Conservation (phyloP, 2,329 filamentous ascomycete genomes). For the Aspergillus fumigatus region DNA sequence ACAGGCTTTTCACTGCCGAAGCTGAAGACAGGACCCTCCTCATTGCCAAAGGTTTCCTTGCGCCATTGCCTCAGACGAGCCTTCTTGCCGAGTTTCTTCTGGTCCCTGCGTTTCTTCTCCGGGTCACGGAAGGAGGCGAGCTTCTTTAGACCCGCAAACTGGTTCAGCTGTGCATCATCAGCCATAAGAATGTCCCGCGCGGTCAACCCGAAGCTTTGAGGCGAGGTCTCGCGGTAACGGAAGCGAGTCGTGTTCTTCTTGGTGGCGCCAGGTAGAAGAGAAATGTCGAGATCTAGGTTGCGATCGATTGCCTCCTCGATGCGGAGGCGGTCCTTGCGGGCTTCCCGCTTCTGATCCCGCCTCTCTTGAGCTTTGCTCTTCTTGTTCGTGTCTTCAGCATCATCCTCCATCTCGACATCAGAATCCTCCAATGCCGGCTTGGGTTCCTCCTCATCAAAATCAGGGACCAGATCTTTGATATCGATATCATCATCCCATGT, state of each 20-base stretch:
- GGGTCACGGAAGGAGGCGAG: slow-evolving; percentile 81
- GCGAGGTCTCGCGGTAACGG: slow-evolving; percentile 91
- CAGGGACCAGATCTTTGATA: slow-evolving; percentile 84
- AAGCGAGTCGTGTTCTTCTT: slow-evolving; percentile 57
- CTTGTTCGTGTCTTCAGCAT: slow-evolving; percentile 39
- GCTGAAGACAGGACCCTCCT: slow-evolving; percentile 45
- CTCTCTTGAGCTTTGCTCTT: slow-evolving; percentile 47
- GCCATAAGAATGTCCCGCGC: slow-evolving; percentile 87
- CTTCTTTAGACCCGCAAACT: slow-evolving; percentile 92
- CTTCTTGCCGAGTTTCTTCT: slow-evolving; percentile 89
- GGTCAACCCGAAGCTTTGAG: slow-evolving; percentile 83
- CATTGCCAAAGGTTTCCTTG: slow-evolving; percentile 61
- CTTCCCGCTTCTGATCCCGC: slow-evolving; percentile 61
- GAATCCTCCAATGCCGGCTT: slow-evolving; percentile 54
- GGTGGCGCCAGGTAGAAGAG: slow-evolving; percentile 52
- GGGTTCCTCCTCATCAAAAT: slow-evolving; percentile 74
- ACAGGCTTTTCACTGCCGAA: slow-evolving; percentile 23
- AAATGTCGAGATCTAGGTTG: slow-evolving; percentile 68
- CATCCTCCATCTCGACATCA: slow-evolving; percentile 47
- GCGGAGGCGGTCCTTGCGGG: slow-evolving; percentile 74
- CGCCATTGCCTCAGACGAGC: slow-evolving; percentile 84
- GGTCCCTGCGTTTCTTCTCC: slow-evolving; percentile 84
- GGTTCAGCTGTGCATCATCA: slow-evolving; percentile 78
- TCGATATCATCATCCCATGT: slow-evolving; percentile 97
- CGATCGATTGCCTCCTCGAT: slow-evolving; percentile 84